Conservation (phyloP, 106 monocot species). For the Xerophyta viscosa region DNA sequence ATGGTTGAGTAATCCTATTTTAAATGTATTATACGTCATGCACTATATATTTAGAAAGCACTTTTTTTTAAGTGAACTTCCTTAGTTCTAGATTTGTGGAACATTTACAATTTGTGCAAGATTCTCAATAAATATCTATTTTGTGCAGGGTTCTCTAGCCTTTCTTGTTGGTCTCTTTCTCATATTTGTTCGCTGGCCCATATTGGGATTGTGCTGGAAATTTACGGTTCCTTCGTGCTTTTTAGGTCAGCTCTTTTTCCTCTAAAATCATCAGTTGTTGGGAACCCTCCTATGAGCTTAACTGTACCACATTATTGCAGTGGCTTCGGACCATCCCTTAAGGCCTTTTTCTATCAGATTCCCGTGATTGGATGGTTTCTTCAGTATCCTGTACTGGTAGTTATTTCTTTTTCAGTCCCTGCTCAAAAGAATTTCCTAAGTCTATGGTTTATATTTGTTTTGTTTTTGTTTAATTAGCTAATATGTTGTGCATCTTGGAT, state of each 20-base stretch:
- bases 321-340: slow-evolving; percentile 54
- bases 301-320: slow-evolving; percentile 21
- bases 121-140: too few species aligned
- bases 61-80: too few species aligned
- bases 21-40: too few species aligned
- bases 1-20: too few species aligned
- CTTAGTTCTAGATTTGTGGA: too few species aligned
- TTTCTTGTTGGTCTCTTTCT: slow-evolving; percentile 73
- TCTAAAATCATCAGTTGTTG: neutral
- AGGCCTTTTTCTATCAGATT: slow-evolving; percentile 58
- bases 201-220: slow-evolving; percentile 74
- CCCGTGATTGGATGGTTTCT: slow-evolving; percentile 73
- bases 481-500: too few species aligned
- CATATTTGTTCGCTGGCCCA: slow-evolving; percentile 77
- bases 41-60: too few species aligned
- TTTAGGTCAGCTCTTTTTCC: slow-evolving; percentile 49
- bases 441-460: too few species aligned
- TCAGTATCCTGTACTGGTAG: slow-evolving; percentile 54
- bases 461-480: too few species aligned
- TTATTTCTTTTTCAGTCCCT: too few species aligned
- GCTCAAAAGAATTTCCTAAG: too few species aligned
- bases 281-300: neutral
- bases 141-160: slow-evolving; percentile 72
- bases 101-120: too few species aligned
- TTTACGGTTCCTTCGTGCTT: slow-evolving; percentile 62